phyloP scores from a whole-genome alignment of 2,329 filamentous ascomycete species.

The Beauveria sp. region DNA sequence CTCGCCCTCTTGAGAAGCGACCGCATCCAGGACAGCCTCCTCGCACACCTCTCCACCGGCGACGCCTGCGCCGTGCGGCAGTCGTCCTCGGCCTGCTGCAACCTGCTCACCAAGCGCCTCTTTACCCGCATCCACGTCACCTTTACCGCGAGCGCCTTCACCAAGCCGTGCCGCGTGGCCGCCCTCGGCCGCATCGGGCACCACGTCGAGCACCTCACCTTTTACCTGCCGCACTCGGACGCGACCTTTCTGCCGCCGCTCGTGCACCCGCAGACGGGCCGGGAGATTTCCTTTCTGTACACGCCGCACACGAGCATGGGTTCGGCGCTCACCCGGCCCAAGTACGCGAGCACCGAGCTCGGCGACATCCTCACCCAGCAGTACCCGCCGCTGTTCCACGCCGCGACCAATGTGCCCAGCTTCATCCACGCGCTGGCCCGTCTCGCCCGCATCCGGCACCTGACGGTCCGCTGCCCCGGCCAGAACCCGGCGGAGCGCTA shows the following conservation, averaged over 20 bases:
- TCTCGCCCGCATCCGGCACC: conserved; percentile 62
- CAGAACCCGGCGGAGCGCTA: conserved; percentile 63
- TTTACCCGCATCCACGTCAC: conserved; percentile 63
- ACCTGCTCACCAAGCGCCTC: conserved; percentile 59
- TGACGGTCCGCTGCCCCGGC: conserved; percentile 69
- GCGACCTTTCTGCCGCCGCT: conserved; percentile 80
- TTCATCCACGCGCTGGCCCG: conserved; percentile 69
- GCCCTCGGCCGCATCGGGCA: conserved; percentile 71
- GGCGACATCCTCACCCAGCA: conserved; percentile 77
- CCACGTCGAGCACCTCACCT: conserved; percentile 70
- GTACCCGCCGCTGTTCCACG: conserved; percentile 83
- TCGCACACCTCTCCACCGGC: conserved; percentile 39
- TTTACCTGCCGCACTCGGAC: conserved; percentile 67
- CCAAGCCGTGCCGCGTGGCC: conserved; percentile 62
- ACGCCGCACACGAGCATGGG: conserved; percentile 64
- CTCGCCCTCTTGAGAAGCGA: conserved; percentile 49
- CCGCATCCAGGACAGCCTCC: conserved; percentile 41
- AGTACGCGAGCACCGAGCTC: conserved; percentile 72
- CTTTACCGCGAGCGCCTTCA: conserved; percentile 69
- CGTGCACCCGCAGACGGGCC: conserved; percentile 67
- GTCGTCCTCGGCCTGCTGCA: conserved; percentile 62
- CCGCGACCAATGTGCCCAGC: conserved; percentile 77
- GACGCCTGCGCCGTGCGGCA: conserved; percentile 56
- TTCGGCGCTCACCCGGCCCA: conserved; percentile 56
- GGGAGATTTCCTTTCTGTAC: conserved; percentile 75